phyloP scores from a whole-genome alignment of 495 filamentous ascomycete genomes.

The Podospora sp. region DNA sequence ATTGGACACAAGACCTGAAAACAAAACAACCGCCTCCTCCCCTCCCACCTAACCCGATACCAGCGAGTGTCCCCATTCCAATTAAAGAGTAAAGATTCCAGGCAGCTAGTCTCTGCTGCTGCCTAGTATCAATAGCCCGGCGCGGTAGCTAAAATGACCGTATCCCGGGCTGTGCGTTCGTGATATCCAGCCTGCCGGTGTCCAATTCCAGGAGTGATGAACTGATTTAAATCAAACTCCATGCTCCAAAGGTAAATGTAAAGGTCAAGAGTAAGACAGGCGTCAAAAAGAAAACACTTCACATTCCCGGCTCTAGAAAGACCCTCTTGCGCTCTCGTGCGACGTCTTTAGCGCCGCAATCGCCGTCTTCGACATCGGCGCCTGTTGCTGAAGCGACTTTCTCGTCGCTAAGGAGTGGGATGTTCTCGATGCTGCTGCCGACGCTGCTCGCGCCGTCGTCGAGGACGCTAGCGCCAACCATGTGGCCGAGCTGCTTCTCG shows the following conservation, averaged over 20 bases:
- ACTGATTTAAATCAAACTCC: not conserved
- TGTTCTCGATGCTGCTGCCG: slow-evolving; percentile 52
- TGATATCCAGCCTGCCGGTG: not conserved
- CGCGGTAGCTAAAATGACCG: not conserved
- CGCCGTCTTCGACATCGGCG: slow-evolving; percentile 46
- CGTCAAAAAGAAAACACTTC: not conserved
- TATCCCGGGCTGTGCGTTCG: not conserved
- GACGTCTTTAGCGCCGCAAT: slow-evolving; percentile 42
- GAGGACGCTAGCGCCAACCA: slow-evolving; percentile 15
- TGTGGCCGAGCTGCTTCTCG: slow-evolving; percentile 27
- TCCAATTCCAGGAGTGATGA: not conserved
- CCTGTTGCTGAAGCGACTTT: slow-evolving; percentile 31
- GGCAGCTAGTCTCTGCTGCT: not conserved
- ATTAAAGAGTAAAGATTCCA: not conserved
- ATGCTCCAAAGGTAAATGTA: not conserved
- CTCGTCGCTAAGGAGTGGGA: slow-evolving; percentile 57
- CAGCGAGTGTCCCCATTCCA: not conserved
- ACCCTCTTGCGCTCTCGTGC: slow-evolving; percentile 45
- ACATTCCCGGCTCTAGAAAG: not conserved
- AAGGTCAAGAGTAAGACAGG: not conserved
- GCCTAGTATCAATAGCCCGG: not conserved
- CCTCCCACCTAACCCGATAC: not conserved
- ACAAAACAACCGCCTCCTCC: not conserved
- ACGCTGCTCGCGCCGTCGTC: slow-evolving; percentile 22
- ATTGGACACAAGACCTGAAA: not conserved